These are phyloP conservation scores for Tulasnella sp. DNA, from an alignment of 768 basidiomycete genomes.

Conservation along the genomic window DNA sequence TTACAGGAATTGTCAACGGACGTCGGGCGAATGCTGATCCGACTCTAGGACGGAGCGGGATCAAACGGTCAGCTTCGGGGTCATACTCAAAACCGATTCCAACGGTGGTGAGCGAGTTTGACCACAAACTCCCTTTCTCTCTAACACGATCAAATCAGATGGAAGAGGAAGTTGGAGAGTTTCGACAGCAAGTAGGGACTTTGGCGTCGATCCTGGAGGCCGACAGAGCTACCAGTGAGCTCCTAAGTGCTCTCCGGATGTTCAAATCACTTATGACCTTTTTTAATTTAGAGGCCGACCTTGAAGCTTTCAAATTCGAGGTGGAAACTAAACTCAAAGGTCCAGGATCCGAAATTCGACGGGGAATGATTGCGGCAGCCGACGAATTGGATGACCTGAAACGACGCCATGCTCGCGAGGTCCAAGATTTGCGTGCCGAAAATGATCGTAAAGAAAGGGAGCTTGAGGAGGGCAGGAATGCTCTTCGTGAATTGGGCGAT, in stretches of 20 bases:
- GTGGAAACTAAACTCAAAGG: conserved; percentile 23
- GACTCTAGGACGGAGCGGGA: neutral
- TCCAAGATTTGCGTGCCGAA: conserved; percentile 63
- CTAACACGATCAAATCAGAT: neutral
- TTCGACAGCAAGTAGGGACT: neutral
- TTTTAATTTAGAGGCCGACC: neutral
- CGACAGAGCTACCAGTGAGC: conserved; percentile 8
- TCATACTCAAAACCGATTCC: neutral
- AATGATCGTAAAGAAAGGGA: conserved; percentile 57
- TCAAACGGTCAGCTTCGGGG: neutral
- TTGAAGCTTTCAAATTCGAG: neutral
- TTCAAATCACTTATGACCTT: neutral
- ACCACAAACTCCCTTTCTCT: neutral
- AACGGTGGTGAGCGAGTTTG: neutral
- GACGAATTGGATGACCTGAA: conserved; percentile 59
- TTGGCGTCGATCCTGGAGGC: conserved; percentile 5
- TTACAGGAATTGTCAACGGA: conserved; percentile 13
- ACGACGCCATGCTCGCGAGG: conserved; percentile 50
- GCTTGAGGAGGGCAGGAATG: conserved; percentile 55
- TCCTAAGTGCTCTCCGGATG: neutral
- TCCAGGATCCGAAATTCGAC: conserved; percentile 56
- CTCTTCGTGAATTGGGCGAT: conserved; percentile 44
- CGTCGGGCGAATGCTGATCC: conserved; percentile 9
- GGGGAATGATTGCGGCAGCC: conserved; percentile 49
- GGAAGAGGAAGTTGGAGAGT: neutral